A percentile compares a stretch with the other conserved stretches of the same genome.
Evolutionary conservation across 306 rosid species (phyloP).

Genomic region (Mimosa pudica): DNA sequence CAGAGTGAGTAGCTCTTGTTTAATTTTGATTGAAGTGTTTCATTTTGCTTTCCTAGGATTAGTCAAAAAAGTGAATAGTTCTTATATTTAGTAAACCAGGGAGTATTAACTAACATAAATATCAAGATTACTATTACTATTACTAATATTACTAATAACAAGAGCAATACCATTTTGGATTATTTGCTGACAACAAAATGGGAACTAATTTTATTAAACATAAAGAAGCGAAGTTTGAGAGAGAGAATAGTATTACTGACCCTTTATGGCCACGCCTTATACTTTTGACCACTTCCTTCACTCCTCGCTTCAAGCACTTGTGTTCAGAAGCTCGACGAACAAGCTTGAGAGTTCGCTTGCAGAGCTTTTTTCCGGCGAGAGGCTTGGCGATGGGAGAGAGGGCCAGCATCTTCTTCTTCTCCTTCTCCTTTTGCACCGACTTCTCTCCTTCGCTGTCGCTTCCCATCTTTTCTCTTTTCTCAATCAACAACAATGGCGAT

Average conservation of each 20-base stretch:
- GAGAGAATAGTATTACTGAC: constrained; percentile 37
- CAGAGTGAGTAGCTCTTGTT: no score
- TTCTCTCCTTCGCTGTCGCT: constrained; percentile 83
- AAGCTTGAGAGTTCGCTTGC: constrained; percentile 84
- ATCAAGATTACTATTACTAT: background rate
- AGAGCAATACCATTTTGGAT: background rate
- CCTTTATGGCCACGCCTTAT: constrained; percentile 91
- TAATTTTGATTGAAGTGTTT: no score
- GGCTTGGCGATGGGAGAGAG: constrained; percentile 93
- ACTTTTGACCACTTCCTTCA: constrained; percentile 93
- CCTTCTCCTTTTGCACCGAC: constrained; percentile 72
- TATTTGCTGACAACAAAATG: background rate
- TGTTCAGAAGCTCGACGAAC: constrained; percentile 83
- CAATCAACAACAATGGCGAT: background rate
- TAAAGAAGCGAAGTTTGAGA: no score
- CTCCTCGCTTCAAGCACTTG: constrained; percentile 95
- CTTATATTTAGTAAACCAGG: no score
- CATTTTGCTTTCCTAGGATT: no score
- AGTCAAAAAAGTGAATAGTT: no score
- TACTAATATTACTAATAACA: no score
- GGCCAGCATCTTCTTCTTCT: constrained; percentile 73
- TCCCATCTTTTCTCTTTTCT: constrained; percentile 54
- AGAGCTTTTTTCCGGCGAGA: constrained; percentile 93
- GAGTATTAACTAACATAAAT: background rate
- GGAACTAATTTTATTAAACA: background rate